Percentiles rank a stretch among this genome's conserved stretches.
Conservation (phyloP, 2,329 filamentous ascomycete species). For the Aspergillus melleus region DNA sequence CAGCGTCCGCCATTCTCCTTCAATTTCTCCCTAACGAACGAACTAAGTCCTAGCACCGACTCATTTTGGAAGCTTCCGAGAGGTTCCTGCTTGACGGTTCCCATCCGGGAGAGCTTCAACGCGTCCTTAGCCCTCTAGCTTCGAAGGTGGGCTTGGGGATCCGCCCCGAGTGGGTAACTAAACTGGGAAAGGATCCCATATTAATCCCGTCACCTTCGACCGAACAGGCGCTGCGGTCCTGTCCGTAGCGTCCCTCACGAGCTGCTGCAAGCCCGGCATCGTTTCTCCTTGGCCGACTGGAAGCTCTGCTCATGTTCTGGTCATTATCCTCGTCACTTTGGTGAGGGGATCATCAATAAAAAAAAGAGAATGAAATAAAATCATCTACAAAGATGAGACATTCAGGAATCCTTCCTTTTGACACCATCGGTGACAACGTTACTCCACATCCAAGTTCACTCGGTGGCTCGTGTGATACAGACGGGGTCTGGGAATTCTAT, state of each 20-base stretch:
- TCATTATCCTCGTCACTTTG: not conserved
- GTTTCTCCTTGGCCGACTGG: slow-evolving; percentile 1
- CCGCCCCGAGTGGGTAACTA: slow-evolving; percentile 19
- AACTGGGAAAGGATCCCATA: slow-evolving; percentile 9
- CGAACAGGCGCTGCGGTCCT: slow-evolving; percentile 7
- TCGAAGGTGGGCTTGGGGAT: slow-evolving; percentile 17
- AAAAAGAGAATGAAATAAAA: not conserved
- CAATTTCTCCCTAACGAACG: not conserved
- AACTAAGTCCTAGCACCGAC: slow-evolving; percentile 6
- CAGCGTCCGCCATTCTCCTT: not conserved
- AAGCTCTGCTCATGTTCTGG: not conserved
- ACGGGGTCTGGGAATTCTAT: not conserved
- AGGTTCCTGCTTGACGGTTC: slow-evolving; percentile 17
- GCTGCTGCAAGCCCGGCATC: slow-evolving; percentile 7
- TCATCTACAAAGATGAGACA: not conserved
- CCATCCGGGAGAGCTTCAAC: slow-evolving; percentile 7
- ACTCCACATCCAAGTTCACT: not conserved
- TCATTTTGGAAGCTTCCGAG: slow-evolving; percentile 4
- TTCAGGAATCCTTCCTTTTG: not conserved
- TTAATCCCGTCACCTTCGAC: slow-evolving; percentile 17
- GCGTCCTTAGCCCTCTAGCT: slow-evolving; percentile 5
- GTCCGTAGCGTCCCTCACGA: slow-evolving; percentile 16
- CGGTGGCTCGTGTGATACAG: not conserved
- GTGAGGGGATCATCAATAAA: too few relatives aligned
- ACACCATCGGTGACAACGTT: not conserved